phyloP scores from a whole-genome alignment of 2,329 filamentous ascomycete genomes.

The Aspergillus niger region DNA sequence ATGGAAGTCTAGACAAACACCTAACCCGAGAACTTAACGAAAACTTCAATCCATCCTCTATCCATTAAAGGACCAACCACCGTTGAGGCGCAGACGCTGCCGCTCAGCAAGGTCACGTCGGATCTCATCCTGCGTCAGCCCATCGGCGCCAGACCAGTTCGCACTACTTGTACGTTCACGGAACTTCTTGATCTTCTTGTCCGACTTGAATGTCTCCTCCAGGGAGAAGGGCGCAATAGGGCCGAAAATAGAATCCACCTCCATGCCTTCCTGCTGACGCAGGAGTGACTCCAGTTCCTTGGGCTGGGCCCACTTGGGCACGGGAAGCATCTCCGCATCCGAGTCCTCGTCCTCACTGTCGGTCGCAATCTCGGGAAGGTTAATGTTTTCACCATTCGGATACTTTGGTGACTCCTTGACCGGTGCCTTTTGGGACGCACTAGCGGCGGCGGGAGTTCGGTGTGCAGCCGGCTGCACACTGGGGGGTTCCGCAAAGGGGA shows the following conservation, averaged over 20 bases:
- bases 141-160: constrained; percentile 83
- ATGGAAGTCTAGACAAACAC: background rate
- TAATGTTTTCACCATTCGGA: constrained; percentile 84
- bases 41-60: background rate
- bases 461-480: constrained; percentile 50
- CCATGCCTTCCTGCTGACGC: constrained; percentile 72
- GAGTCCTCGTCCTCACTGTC: constrained; percentile 87
- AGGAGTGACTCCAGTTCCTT: constrained; percentile 77
- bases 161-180: constrained; percentile 89
- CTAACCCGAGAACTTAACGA: background rate
- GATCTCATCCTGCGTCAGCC: constrained; percentile 85
- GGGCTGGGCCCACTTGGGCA: constrained; percentile 85
- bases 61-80: constrained; percentile 72
- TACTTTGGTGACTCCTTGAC: constrained; percentile 77
- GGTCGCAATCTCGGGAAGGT: constrained; percentile 91
- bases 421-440: constrained; percentile 38
- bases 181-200: constrained; percentile 86
- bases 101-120: constrained; percentile 75
- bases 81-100: constrained; percentile 76
- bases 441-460: constrained; percentile 70
- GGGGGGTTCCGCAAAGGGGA: constrained; percentile 77
- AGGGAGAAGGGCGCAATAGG: constrained; percentile 85
- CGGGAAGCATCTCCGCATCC: constrained; percentile 61
- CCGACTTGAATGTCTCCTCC: constrained; percentile 94
- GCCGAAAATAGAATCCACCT: constrained; percentile 85